phyloP scores from a whole-genome alignment of 2,329 filamentous ascomycete genomes.

The Rutstroemia sydowiana region DNA sequence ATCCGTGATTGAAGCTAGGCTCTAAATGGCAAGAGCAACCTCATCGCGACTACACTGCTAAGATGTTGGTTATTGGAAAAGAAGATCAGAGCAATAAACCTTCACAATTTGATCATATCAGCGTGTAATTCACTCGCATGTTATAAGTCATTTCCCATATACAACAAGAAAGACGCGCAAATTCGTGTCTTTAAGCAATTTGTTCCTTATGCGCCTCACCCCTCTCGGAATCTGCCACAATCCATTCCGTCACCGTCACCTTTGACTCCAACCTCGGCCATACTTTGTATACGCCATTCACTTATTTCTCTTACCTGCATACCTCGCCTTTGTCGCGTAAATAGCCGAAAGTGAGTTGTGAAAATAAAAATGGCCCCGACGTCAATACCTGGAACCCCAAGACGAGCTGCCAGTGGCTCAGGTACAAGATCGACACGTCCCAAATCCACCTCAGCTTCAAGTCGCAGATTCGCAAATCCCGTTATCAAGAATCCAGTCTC shows the following conservation, averaged over 20 bases:
- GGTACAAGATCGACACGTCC: constrained; percentile 17
- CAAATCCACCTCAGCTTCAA: constrained; percentile 19
- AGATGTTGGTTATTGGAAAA: constrained; percentile 7
- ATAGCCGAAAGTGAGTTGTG: neutral
- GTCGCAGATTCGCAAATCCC: constrained; percentile 19
- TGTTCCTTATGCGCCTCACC: constrained; percentile 10
- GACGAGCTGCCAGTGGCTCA: constrained; percentile 10
- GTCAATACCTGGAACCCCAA: constrained; percentile 6
- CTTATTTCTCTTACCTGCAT: constrained; percentile 8
- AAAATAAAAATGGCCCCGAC: constrained; percentile 9
- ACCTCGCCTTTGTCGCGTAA: constrained; percentile 4
- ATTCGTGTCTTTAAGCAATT: constrained; percentile 3
- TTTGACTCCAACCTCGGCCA: no score
- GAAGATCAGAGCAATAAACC: neutral
- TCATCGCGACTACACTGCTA: constrained; percentile 6
- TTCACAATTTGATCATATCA: neutral
- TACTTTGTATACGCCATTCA: neutral
- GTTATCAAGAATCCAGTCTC: constrained; percentile 19
- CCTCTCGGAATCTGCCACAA: constrained; percentile 3
- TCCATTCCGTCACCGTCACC: constrained; percentile 3
- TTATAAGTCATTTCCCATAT: neutral
- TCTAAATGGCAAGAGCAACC: constrained; percentile 6
- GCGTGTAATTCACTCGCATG: constrained; percentile 2
- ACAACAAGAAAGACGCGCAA: constrained; percentile 4
- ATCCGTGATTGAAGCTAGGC: neutral